Base-by-base conservation (phyloP, 2,329 filamentous ascomycete species). In the Geoglossum cookeanum region DNA sequence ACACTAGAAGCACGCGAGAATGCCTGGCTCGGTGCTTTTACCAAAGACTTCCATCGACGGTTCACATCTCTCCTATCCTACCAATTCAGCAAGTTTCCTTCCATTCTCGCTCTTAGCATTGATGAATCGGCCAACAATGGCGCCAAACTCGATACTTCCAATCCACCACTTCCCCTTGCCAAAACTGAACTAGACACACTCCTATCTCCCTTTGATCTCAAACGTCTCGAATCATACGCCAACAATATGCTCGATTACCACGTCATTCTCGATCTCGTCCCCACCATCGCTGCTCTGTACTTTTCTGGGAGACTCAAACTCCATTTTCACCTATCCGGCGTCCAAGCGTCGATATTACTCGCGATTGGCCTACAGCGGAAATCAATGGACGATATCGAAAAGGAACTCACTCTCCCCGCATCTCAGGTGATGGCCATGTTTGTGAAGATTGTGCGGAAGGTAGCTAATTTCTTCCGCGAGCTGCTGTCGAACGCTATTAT, bases 201-300 rank as follows among this genome's bases (percentile, higher is more conserved):
- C 1, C 79, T 98, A 68, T 88, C 87, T 3, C 90, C 92, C 0
- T 97, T 92, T 68, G 92, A 98, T 68, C 79, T 96, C 60, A 97
- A 97, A 74, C 84, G 92, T 32, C 76, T 98, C 2, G 91, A 96
- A 67, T 90, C 86, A 48, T 98, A 98, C 65, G 87, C 92, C 15
- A 94, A 94, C 71, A 95, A 94, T 71, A 86, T 96, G 78, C 81
- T 98, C 47, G 94, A 98, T 70, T 95, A 97, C 73, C 94, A 96
- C 66, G 90, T 96, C 63, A 92, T 98, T 57, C 78, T 97, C 32
- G 94, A 98, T 67, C 80, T 98, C 65, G 77, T 98, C 58, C 92
- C 92, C 0, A 79, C 77, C 1, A 81, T 98, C 61, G 84, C 92
- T 0, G 76, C 77, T 29, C 78, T 94, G 30, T 96, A 91, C 74